Evolutionary conservation across 805 yeast species (phyloP), one percentile per base, ranked within the genome.

Genomic region (Debaryomyces hansenii): DNA sequence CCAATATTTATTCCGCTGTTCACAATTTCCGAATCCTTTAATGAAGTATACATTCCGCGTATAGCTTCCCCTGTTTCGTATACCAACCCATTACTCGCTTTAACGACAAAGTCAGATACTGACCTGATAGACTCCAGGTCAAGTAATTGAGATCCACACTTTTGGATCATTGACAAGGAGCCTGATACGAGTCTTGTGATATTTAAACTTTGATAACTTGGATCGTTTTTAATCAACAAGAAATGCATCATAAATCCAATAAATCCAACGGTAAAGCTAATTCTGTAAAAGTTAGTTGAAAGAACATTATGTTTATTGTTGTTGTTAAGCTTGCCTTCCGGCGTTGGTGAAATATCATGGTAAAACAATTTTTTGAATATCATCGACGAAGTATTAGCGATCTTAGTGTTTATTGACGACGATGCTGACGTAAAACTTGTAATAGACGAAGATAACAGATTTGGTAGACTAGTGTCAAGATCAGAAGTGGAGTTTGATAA

Each of bases 211-310:
- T 44, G 45, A 38, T 42, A 46, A 37, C 51, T 49, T 18, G 47
- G 42, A 35, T 58, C 57, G 45, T 63, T 60, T 40, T 53, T 59
- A 4, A 56, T 44, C n/a, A 69, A 36, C 18, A 72, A 45, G 35
- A 63, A 63, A 50, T 72, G 77, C 15, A 70, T 40, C 42, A 71
- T 28, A 40, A 72, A 57, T 1, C 77, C 76, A 31, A 71, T 55
- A 37, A 71, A 58, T 0, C 77, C 77, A 24, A 72, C 62, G 1
- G 74, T 64, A 44, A 70, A 51, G 37, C 75, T 69, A 21, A 70
- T 42, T 43, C 59, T 64, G 50, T 66, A 66, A 15, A 71, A 45
- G 32, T 58, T 58, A 6, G 8, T 14, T 31, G 5, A n/a, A 31
- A 31, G 34, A 8, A 6, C 16, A 20, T 51, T 49, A 20, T 54